phyloP scores from a whole-genome alignment of 352 stramenopile genomes.

The Phytophthora hybrid region DNA sequence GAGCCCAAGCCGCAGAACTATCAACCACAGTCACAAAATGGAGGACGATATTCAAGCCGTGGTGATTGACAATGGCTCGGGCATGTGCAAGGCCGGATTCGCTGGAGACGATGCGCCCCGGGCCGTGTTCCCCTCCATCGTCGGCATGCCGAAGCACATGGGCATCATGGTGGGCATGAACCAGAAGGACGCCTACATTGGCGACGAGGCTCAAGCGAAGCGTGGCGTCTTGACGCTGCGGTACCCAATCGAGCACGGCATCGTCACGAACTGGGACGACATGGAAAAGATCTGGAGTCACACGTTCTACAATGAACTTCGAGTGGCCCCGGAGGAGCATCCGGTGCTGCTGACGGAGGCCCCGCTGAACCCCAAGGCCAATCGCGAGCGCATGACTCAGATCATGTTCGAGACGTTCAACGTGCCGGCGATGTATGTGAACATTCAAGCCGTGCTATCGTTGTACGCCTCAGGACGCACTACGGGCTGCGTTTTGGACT shows the following conservation, averaged over 20 bases:
- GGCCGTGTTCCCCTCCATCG: constrained; percentile 77
- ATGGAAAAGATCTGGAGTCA: constrained; percentile 99
- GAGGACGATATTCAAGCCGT: constrained; percentile 60
- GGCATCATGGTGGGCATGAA: constrained; percentile 99
- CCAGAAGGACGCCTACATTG: constrained; percentile 95
- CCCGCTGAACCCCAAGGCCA: constrained; percentile 94
- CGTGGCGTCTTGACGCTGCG: constrained; percentile 94
- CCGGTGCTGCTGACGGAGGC: constrained; percentile 95
- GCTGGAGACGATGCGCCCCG: constrained; percentile 75
- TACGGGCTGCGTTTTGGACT: constrained; percentile 97
- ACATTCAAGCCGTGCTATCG: constrained; percentile 94
- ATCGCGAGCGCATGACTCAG: constrained; percentile 94
- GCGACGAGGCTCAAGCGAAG: constrained; percentile 94
- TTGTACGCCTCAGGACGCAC: constrained; percentile 96
- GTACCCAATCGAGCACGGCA: constrained; percentile 99
- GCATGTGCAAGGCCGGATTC: constrained; percentile 79
- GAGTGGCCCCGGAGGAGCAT: constrained; percentile 96
- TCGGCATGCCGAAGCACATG: constrained; percentile 94
- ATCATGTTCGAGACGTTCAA: constrained; percentile 99
- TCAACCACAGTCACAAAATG: constrained; percentile 10
- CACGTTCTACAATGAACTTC: constrained; percentile 99
- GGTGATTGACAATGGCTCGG: constrained; percentile 61
- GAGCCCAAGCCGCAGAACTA: constrained; percentile 3
- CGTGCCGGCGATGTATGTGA: constrained; percentile 95
- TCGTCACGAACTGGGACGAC: constrained; percentile 99